phyloP scores from a whole-genome alignment of 2,329 filamentous ascomycete species.

The Neopestalotiopsis clavispora region DNA sequence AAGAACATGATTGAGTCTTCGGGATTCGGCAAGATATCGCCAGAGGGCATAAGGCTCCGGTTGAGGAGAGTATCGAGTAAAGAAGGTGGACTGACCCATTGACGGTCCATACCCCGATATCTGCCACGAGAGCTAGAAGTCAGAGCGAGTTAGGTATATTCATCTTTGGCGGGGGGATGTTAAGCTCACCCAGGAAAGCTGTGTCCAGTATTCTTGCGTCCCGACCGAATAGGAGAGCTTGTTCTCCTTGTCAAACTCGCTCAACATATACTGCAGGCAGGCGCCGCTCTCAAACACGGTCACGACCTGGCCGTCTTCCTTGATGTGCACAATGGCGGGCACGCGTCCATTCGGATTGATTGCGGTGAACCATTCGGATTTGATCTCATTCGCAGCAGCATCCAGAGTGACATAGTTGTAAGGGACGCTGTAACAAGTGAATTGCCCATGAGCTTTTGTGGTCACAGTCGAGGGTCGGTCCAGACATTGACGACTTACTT shows the following conservation, averaged over 20 bases:
- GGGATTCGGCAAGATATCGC: constrained; percentile 26
- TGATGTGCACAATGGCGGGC: constrained; percentile 30
- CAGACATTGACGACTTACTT: constrained; percentile 19
- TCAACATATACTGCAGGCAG: constrained; percentile 29
- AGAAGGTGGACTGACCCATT: constrained; percentile 27
- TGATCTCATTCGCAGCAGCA: constrained; percentile 20
- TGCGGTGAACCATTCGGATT: constrained; percentile 26
- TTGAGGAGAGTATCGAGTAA: constrained; percentile 27
- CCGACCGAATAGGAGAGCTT: constrained; percentile 26
- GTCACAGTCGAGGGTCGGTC: not conserved
- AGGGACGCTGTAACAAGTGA: constrained; percentile 16
- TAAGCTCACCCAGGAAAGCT: constrained; percentile 30
- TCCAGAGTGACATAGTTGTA: constrained; percentile 29
- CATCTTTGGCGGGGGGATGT: not conserved
- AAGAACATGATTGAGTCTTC: constrained; percentile 26
- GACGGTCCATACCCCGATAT: constrained; percentile 26
- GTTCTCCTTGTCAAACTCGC: constrained; percentile 30
- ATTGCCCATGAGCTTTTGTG: too few relatives aligned
- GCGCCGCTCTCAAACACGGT: constrained; percentile 31
- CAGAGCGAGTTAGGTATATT: not conserved
- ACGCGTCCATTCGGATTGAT: constrained; percentile 31
- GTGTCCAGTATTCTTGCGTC: constrained; percentile 29
- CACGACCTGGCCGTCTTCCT: constrained; percentile 28
- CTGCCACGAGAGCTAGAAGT: constrained; percentile 28
- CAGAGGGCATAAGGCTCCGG: constrained; percentile 23